Evolutionary conservation across 495 filamentous ascomycete species (phyloP).

Genomic region (Aspergillus saccharolyticus): DNA sequence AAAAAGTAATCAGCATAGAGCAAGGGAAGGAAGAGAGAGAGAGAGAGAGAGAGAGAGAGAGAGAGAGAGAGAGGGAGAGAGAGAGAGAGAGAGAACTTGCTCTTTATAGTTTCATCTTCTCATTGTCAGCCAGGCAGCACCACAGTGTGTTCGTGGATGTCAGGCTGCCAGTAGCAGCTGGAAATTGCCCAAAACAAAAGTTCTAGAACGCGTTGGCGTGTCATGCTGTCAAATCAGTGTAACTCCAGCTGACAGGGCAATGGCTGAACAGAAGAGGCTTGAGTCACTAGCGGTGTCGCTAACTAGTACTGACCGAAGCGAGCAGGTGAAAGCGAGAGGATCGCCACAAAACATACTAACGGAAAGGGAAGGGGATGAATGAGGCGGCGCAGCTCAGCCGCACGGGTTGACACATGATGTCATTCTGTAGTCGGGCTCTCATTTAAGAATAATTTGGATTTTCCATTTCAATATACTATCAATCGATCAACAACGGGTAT

Average conservation of each 20-base stretch:
- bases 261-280: neutral
- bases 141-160: neutral
- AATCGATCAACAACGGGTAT: conserved; percentile 6
- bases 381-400: neutral
- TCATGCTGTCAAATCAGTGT: neutral
- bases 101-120: neutral
- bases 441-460: neutral
- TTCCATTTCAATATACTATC: too few species aligned
- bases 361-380: too few species aligned
- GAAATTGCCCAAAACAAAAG: neutral
- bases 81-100: neutral
- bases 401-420: neutral
- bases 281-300: neutral
- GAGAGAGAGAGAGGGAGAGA: neutral
- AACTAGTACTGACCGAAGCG: too few species aligned
- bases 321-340: neutral
- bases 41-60: neutral
- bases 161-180: neutral
- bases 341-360: too few species aligned
- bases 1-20: too few species aligned
- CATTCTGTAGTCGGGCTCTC: neutral
- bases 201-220: neutral
- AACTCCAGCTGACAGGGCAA: neutral
- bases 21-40: too few species aligned
- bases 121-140: neutral